Conservation (phyloP, 2,329 filamentous ascomycete species). For the Keithomyces neogunnii region DNA sequence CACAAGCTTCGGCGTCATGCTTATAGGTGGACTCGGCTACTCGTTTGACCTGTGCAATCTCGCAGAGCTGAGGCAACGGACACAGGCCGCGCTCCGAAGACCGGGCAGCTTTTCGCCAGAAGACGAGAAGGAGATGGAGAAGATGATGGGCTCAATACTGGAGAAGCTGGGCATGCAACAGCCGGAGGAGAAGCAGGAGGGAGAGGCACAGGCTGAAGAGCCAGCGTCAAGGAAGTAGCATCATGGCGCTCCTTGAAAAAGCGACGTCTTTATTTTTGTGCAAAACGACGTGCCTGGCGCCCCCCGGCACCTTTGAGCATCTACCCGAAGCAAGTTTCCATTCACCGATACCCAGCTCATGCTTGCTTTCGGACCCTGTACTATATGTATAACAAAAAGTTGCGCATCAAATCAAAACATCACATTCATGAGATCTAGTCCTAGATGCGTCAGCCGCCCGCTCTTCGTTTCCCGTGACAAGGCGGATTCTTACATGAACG, state of each 20-base stretch:
- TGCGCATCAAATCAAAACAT: neutral
- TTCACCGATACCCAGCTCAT: too few species aligned
- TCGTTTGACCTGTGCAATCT: slow-evolving; percentile 66
- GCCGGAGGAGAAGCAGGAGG: neutral
- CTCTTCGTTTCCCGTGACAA: neutral
- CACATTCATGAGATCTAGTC: neutral
- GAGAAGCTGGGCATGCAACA: slow-evolving; percentile 34
- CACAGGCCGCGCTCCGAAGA: slow-evolving; percentile 34
- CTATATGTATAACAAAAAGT: neutral
- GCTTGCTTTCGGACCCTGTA: neutral
- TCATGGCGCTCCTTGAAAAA: too few species aligned
- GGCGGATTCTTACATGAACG: neutral
- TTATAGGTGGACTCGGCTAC: slow-evolving; percentile 65
- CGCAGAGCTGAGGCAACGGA: slow-evolving; percentile 51
- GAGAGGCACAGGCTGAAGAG: neutral
- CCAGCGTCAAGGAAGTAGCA: neutral
- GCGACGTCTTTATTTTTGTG: too few species aligned
- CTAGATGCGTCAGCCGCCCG: neutral
- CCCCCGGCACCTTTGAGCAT: too few species aligned
- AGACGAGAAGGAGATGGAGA: slow-evolving; percentile 52
- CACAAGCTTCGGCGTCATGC: slow-evolving; percentile 64
- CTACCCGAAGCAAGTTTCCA: too few species aligned
- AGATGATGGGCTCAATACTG: slow-evolving; percentile 52
- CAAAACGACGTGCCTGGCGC: too few species aligned
- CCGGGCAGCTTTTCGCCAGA: slow-evolving; percentile 26